Conservation (phyloP, 805 yeast species). For the Naumovozyma baii region DNA sequence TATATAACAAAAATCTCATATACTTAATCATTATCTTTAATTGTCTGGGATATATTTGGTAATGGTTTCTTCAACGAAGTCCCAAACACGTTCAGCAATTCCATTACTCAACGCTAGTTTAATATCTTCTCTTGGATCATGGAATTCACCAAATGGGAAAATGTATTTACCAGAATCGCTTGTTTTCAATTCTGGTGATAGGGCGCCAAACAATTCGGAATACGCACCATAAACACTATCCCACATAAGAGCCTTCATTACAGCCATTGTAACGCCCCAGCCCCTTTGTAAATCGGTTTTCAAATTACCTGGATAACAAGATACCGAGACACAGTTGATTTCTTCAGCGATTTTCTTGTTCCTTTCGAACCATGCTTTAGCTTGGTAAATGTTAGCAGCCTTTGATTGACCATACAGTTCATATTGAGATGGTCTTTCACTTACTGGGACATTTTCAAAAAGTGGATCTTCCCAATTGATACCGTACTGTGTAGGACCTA, state of each 20-base stretch:
- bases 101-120: conserved; percentile 18
- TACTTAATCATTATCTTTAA: no score
- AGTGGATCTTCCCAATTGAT: conserved; percentile 27
- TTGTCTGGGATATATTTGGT: no score
- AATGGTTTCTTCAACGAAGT: conserved; percentile 13
- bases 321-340: conserved; percentile 27
- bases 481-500: conserved; percentile 25
- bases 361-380: conserved; percentile 29
- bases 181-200: conserved; percentile 27
- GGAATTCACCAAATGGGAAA: conserved; percentile 30
- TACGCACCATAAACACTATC: conserved; percentile 31
- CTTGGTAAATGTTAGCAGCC: conserved; percentile 30
- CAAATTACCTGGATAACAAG: conserved; percentile 32
- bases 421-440: conserved; percentile 13
- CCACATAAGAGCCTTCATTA: conserved; percentile 9
- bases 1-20: no score
- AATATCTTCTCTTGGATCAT: conserved; percentile 24
- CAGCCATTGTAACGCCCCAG: conserved; percentile 3
- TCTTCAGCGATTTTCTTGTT: conserved; percentile 17
- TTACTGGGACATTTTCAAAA: conserved; percentile 12
- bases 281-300: conserved; percentile 28
- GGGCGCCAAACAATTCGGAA: conserved; percentile 32
- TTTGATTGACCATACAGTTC: conserved; percentile 33
- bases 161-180: conserved; percentile 29
- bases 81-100: conserved; percentile 17